A percentile compares a stretch with the other conserved stretches of the same genome.
phyloP scores from a whole-genome alignment of 805 yeast genomes.

The Tanozyma kutaoensis region DNA sequence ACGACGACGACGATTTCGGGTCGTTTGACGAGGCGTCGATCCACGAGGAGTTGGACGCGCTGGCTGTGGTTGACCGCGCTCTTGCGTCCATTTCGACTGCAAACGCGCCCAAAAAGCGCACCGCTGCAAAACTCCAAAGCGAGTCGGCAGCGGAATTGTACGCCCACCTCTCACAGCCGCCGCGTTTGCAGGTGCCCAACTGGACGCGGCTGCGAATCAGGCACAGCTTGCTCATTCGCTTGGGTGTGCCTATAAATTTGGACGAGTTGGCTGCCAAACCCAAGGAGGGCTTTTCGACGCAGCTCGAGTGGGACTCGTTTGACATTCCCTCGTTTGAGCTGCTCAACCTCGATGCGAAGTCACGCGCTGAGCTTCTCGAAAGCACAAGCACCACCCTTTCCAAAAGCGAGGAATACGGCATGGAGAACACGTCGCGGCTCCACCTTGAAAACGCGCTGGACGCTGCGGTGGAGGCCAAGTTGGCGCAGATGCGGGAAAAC shows the following conservation, averaged over 20 bases:
- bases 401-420: conserved; percentile 18
- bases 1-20: conserved; percentile 24
- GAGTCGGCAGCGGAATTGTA: conserved; percentile 21
- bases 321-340: conserved; percentile 21
- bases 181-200: conserved; percentile 42
- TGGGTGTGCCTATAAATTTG: conserved; percentile 64
- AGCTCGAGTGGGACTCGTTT: conserved; percentile 22
- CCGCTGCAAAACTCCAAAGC: not conserved
- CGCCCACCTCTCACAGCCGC: conserved; percentile 32
- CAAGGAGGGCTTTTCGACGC: not conserved
- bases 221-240: conserved; percentile 43
- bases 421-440: conserved; percentile 16
- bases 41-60: conserved; percentile 6
- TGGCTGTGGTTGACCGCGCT: not conserved
- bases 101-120: not conserved
- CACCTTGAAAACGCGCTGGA: conserved; percentile 10
- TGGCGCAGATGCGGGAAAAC: conserved; percentile 17
- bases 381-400: conserved; percentile 15
- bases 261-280: conserved; percentile 29
- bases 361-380: conserved; percentile 11
- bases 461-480: conserved; percentile 22
- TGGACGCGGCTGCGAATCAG: conserved; percentile 62
- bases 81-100: conserved; percentile 1
- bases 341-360: conserved; percentile 15
- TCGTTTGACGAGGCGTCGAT: conserved; percentile 23